phyloP scores from a whole-genome alignment of 441 rosid species.

The Erodium trifolium region DNA sequence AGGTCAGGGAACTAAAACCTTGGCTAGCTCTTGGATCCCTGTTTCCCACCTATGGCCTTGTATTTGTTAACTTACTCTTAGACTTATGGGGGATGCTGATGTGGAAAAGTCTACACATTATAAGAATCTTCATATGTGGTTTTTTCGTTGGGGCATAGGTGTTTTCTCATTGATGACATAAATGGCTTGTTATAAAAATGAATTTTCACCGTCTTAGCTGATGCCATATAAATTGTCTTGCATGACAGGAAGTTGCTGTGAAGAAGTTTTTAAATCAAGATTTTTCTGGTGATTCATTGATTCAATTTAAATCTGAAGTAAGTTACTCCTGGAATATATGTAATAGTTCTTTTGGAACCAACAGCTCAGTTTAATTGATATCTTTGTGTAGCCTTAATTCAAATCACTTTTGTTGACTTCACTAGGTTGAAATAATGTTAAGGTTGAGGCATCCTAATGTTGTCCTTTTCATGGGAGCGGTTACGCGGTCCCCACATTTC shows the following conservation, averaged over 20 bases:
- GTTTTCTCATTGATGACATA: neutral
- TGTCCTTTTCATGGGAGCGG: constrained; percentile 8
- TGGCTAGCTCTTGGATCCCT: too few species aligned
- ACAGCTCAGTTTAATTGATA: neutral
- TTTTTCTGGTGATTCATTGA: constrained; percentile 5
- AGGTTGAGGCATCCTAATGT: constrained; percentile 7
- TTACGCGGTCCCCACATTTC: constrained; percentile 1
- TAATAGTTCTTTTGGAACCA: neutral
- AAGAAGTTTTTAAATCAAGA: constrained; percentile 5
- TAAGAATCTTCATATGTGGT: neutral
- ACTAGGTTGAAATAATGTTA: constrained; percentile 4
- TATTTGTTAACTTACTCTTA: neutral
- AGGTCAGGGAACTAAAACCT: too few species aligned
- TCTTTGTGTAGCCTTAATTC: neutral
- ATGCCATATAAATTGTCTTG: neutral
- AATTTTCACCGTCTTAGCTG: neutral
- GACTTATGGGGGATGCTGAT: neutral
- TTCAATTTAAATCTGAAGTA: constrained; percentile 7
- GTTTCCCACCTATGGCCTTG: neutral
- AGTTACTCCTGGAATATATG: neutral
- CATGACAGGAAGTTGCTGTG: constrained; percentile 6
- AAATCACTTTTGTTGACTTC: neutral
- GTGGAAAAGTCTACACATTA: neutral
- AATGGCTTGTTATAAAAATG: neutral
- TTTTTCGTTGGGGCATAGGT: neutral